A percentile compares a stretch with the other conserved stretches of the same genome.
Evolutionary conservation across 1,284 basidiomycete species (phyloP).

Genomic region (Pascua sp.): DNA sequence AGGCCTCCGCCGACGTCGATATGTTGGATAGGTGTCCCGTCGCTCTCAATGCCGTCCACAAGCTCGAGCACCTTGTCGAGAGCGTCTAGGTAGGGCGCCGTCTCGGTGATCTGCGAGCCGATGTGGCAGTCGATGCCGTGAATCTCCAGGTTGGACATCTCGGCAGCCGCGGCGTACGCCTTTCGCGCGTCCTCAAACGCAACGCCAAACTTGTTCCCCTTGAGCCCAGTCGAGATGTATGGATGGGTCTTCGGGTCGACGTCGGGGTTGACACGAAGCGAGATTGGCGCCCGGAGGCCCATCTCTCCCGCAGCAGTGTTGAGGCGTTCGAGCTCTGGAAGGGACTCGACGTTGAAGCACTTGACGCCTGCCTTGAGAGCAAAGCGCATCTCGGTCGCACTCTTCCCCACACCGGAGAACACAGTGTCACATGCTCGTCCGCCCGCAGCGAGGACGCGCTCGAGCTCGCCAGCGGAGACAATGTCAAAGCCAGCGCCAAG

Average conservation of each 20-base stretch:
- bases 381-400: slow-evolving; percentile 3
- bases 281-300: background rate
- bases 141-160: background rate
- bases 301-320: slow-evolving; percentile 4
- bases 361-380: slow-evolving; percentile 10
- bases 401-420: slow-evolving; percentile 13
- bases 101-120: slow-evolving; percentile 10
- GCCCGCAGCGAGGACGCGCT: slow-evolving; percentile 10
- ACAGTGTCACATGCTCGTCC: slow-evolving; percentile 2
- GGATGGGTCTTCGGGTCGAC: slow-evolving; percentile 10
- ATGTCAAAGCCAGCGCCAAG: slow-evolving; percentile 14
- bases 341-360: slow-evolving; percentile 16
- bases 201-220: slow-evolving; percentile 16
- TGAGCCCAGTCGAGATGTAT: slow-evolving; percentile 7
- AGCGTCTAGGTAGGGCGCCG: slow-evolving; percentile 6
- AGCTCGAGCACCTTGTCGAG: slow-evolving; percentile 9
- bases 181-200: slow-evolving; percentile 1
- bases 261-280: slow-evolving; percentile 10
- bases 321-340: slow-evolving; percentile 6
- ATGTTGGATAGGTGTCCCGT: slow-evolving; percentile 7
- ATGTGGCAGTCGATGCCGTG: slow-evolving; percentile 13
- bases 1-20: slow-evolving; percentile 13
- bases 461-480: slow-evolving; percentile 9
- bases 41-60: slow-evolving; percentile 1
- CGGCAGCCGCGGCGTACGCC: background rate